Base-by-base conservation (phyloP, 768 basidiomycete species). In the Kwoniella pini region DNA sequence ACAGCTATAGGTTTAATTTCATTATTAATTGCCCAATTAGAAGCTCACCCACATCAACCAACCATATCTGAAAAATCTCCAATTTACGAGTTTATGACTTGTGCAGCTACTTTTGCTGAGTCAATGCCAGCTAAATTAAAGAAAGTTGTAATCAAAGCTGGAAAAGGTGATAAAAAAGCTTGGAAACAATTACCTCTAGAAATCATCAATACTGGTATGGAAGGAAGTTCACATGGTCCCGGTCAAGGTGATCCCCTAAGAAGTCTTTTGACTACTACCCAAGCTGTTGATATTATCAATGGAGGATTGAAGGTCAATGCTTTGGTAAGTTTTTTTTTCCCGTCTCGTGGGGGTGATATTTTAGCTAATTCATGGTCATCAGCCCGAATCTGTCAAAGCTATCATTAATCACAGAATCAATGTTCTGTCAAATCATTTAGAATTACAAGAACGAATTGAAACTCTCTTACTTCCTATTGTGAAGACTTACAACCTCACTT, bases 1-100 rank as follows among this genome's bases (percentile, higher is more conserved):
- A 94, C 91, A 1, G 71, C 88, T 85, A 68, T 93, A 53, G 90
- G 91, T 10, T 86, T 90, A 40, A 83, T 94, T 30, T 82, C 91
- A 2, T 79, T 84, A 1, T 76, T 89, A 4, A 81, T 94, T 26
- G 85, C 86, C 12, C 80, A 85, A 28, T 82, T 87, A 36, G 91
- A 94, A 74, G 73, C 80, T 6, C 81, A 89, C 71, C 88, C 89
- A 1, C 75, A 68, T 28, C 22, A 62, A 40, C 70, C 79, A 6
- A 56, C 63, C 49, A 66, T 83, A 27, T 63, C 57, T 7, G 26
- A 49, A 21, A 59, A 57, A 11, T 70, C 65, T 11, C 76, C 77
- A 4, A 33, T 74, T 22, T 60, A 77, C 38, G 62, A 57, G 4
- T 75, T 70, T 22, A 76, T 89, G 26, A 85, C 86, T 62, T 95